Percentiles rank a stretch among this genome's conserved stretches.
These are phyloP conservation scores for Holtermanniella nyarrowii DNA, from an alignment of 768 basidiomycete genomes.

Conservation along the genomic window DNA sequence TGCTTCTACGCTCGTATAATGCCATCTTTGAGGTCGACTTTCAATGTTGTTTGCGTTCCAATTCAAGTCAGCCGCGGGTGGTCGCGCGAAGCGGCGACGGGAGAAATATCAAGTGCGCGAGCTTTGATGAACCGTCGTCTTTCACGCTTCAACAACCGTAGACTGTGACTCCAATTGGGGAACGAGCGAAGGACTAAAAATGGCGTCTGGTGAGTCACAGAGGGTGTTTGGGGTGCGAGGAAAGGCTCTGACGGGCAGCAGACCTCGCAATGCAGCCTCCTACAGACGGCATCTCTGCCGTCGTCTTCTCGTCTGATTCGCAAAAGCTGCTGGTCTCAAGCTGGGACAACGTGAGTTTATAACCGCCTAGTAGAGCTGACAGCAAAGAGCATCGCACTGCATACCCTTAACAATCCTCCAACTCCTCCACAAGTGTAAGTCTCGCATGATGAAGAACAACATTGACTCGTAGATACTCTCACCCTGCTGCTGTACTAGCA, in stretches of 20 bases:
- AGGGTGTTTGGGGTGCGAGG: neutral
- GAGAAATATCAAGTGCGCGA: constrained; percentile 13
- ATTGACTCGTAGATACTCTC: constrained; percentile 53
- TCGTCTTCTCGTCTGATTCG: constrained; percentile 75
- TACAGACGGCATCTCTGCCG: constrained; percentile 70
- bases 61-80: no score
- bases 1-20: constrained; percentile 16
- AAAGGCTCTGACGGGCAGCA: no score
- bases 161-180: no score
- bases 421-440: constrained; percentile 25
- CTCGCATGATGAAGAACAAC: constrained; percentile 44
- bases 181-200: constrained; percentile 3
- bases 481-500: constrained; percentile 78
- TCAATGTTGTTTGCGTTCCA: no score
- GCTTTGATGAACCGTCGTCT: neutral
- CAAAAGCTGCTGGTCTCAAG: constrained; percentile 70
- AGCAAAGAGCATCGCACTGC: constrained; percentile 24
- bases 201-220: constrained; percentile 17
- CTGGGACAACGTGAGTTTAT: constrained; percentile 65
- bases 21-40: constrained; percentile 5
- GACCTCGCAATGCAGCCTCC: constrained; percentile 47
- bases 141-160: neutral
- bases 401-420: constrained; percentile 16
- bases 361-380: neutral
- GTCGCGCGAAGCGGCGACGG: neutral